Evolutionary conservation across 2,329 filamentous ascomycete genomes (phyloP).

Genomic region (Alternaria metachromatica): DNA sequence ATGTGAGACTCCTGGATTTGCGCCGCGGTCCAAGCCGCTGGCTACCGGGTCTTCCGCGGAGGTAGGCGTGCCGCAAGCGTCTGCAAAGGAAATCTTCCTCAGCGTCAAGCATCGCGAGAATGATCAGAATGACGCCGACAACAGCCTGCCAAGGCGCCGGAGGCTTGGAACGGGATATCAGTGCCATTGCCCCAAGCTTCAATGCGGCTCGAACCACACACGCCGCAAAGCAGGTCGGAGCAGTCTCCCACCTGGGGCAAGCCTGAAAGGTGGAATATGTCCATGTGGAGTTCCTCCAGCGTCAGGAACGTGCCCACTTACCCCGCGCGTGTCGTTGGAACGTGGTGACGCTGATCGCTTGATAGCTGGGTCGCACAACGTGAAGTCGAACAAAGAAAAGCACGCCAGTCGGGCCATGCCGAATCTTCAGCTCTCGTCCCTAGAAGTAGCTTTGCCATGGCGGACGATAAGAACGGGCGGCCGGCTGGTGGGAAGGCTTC

Average conservation of each 20-base stretch:
- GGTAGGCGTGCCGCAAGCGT: not conserved
- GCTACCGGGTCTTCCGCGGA: not conserved
- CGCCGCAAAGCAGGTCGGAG: slow-evolving; percentile 5
- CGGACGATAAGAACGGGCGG: slow-evolving; percentile 14
- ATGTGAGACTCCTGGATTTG: not conserved
- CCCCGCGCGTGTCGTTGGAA: slow-evolving; percentile 10
- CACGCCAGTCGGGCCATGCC: slow-evolving; percentile 4
- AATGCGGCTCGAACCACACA: slow-evolving; percentile 10
- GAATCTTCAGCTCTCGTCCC: slow-evolving; percentile 7
- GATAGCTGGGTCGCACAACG: slow-evolving; percentile 4
- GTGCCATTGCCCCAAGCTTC: slow-evolving; percentile 1
- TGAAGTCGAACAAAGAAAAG: slow-evolving; percentile 16
- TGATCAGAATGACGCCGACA: slow-evolving; percentile 2
- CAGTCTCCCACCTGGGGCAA: slow-evolving; percentile 8
- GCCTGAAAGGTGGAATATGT: not conserved
- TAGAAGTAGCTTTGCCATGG: slow-evolving; percentile 9
- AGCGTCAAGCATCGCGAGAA: not conserved
- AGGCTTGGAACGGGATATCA: slow-evolving; percentile 9
- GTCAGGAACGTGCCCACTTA: not conserved
- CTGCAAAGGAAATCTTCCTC: not conserved
- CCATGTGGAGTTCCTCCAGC: slow-evolving; percentile 1
- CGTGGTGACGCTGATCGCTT: slow-evolving; percentile 9
- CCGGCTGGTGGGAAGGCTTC: slow-evolving; percentile 6
- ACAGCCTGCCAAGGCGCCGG: slow-evolving; percentile 6
- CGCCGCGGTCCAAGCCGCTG: not conserved